These are phyloP conservation scores for Fusarium nelsonii DNA, from an alignment of 2,329 filamentous ascomycete genomes.

Conservation along the genomic window DNA sequence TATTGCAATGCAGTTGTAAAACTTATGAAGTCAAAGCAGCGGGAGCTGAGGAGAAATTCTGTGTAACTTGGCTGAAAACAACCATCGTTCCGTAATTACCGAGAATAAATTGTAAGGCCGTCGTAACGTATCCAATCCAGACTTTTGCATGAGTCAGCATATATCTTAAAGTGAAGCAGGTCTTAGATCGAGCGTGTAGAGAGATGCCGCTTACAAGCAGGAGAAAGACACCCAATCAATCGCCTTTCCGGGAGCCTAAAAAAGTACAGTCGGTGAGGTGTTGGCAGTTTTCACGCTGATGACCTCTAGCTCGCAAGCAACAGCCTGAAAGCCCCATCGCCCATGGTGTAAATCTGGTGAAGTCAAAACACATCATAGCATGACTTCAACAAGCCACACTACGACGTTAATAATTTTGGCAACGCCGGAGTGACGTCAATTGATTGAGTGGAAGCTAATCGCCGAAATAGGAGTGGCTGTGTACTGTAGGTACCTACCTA, in stretches of 20 bases:
- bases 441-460: not conserved
- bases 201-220: not conserved
- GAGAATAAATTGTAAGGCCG: not conserved
- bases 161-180: slow-evolving; percentile 1
- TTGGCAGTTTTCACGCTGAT: not conserved
- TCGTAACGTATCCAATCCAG: not conserved
- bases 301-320: not conserved
- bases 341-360: not conserved
- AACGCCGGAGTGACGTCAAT: slow-evolving; percentile 22
- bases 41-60: slow-evolving; percentile 28
- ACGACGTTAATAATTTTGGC: slow-evolving; percentile 4
- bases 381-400: not conserved
- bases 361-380: not conserved
- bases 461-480: slow-evolving; percentile 1
- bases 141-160: not conserved
- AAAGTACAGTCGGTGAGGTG: not conserved
- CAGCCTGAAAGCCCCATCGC: not conserved
- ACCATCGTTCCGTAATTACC: not conserved
- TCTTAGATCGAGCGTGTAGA: slow-evolving; percentile 3
- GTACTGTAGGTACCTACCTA: too few species aligned
- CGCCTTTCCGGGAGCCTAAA: not conserved
- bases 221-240: not conserved
- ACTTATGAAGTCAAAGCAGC: slow-evolving; percentile 1
- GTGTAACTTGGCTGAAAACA: slow-evolving; percentile 6
- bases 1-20: not conserved